These are phyloP conservation scores for Lodderomyces elongisporus DNA, from an alignment of 1,139 yeast genomes.

Conservation along the genomic window DNA sequence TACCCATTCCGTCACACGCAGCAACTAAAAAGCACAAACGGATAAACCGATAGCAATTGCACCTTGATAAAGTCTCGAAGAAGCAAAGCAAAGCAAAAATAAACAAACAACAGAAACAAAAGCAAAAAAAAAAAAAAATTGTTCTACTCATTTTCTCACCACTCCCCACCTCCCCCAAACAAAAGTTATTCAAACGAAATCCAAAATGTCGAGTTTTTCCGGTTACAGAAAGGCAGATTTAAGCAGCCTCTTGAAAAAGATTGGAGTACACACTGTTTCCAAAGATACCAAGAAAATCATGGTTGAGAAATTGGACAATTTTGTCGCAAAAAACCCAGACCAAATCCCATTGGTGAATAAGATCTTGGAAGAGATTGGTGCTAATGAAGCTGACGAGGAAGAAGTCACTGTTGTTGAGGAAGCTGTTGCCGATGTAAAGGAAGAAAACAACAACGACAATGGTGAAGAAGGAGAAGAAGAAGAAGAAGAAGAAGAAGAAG, in stretches of 20 bases:
- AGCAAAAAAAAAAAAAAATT: background rate
- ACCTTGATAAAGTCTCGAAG: too few species aligned
- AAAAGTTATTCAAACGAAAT: background rate
- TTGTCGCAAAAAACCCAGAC: slow-evolving; percentile 32
- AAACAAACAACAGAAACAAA: too few species aligned
- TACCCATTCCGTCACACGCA: too few species aligned
- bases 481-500: slow-evolving; percentile 20
- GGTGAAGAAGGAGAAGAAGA: slow-evolving; percentile 11
- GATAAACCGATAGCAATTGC: too few species aligned
- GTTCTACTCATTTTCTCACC: too few species aligned
- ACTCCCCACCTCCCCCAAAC: too few species aligned
- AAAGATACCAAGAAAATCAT: slow-evolving; percentile 43
- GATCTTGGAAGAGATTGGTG: slow-evolving; percentile 18
- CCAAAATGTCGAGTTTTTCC: slow-evolving; percentile 8
- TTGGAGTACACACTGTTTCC: slow-evolving; percentile 29
- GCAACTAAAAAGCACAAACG: too few species aligned
- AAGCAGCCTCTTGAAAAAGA: slow-evolving; percentile 29
- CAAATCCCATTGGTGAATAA: slow-evolving; percentile 29
- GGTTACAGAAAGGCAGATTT: slow-evolving; percentile 32
- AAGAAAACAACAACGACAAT: slow-evolving; percentile 21
- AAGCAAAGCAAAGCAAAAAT: too few species aligned
- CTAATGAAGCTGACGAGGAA: slow-evolving; percentile 12
- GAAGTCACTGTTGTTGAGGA: slow-evolving; percentile 19
- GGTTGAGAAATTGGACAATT: slow-evolving; percentile 37
- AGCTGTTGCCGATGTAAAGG: slow-evolving; percentile 17